Base-by-base conservation (phyloP, 805 yeast genomes). In the Ogataea chonburiensis region DNA sequence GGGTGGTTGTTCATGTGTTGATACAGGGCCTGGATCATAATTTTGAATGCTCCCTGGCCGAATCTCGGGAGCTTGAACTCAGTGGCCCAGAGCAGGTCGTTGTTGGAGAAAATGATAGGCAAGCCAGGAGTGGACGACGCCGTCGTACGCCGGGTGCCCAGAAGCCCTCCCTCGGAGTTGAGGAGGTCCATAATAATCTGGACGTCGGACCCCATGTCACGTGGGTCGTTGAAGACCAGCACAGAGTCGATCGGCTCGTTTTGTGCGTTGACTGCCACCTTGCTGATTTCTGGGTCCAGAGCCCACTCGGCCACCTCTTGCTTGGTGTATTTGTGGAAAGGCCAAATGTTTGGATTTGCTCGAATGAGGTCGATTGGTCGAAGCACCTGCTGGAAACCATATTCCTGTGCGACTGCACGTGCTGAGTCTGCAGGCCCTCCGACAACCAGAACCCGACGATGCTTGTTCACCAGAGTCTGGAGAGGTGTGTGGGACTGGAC, bases 401-500 rank as follows among this genome's bases (percentile, higher is more conserved):
- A 87, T 6, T 60, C 65, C 34, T 67, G 56, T 0, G 96, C 96
- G 17, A 85, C 94, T 15, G 68, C 62, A 27, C 94, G 70, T n/a
- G 86, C 79, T 44, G 78, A 81, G 49, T 81, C 86, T 3, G 71
- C 73, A 8, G 74, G 78, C 4, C 94, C 94, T n/a, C 97, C 97
- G 13, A 88, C 81, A 3, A 85, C 86, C 40, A 89, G 63, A 5
- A 89, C 88, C 11, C 86, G 66, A 31, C 73, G 61, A 45, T 69
- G 78, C 30, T 70, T 65, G 7, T 67, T 61, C 4, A 71, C 75
- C 34, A 85, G 62, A 0, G 79, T 71, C 46, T 73, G 74, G 70
- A 81, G 78, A 0, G 96, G 96, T 0, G 97, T 87, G 56, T 89
- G 97, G 24, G 91, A 78, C 59, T 85, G 94, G 12, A 89, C 78